Evolutionary conservation across 768 basidiomycete genomes (phyloP).

Genomic region (Jaapia argillacea): DNA sequence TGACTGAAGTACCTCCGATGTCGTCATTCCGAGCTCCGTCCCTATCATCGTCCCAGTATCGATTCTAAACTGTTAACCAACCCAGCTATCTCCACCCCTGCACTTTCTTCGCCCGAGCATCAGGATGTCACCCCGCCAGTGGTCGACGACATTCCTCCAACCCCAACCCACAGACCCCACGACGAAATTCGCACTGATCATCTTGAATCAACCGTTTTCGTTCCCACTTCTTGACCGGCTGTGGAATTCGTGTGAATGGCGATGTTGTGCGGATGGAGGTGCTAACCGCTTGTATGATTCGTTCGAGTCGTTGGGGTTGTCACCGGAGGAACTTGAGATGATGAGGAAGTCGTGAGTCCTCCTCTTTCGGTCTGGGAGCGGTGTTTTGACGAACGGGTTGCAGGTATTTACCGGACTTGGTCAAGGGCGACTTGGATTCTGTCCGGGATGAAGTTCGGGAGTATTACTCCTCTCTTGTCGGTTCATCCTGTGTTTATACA

Average conservation of each 20-base stretch:
- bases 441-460: constrained; percentile 60
- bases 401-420: constrained; percentile 74
- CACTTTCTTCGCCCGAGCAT: too few species aligned
- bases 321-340: too few species aligned
- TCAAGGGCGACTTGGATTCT: constrained; percentile 94
- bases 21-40: too few species aligned
- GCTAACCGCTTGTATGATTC: constrained; percentile 74
- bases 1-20: too few species aligned
- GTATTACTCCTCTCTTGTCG: constrained; percentile 56
- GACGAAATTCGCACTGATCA: constrained; percentile 52
- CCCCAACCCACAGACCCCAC: too few species aligned
- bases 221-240: constrained; percentile 46
- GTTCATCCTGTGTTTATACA: too few species aligned
- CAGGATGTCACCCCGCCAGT: too few species aligned
- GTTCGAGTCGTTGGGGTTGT: constrained; percentile 6
- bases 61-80: too few species aligned
- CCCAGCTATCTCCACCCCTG: too few species aligned
- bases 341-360: background rate
- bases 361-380: background rate
- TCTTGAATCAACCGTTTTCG: constrained; percentile 87
- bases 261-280: constrained; percentile 79
- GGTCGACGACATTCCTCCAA: too few species aligned
- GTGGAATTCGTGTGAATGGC: constrained; percentile 43
- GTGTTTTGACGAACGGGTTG: background rate
- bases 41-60: too few species aligned